These are phyloP conservation scores for Candida anglica DNA, from an alignment of 805 yeast genomes.

Conservation along the genomic window DNA sequence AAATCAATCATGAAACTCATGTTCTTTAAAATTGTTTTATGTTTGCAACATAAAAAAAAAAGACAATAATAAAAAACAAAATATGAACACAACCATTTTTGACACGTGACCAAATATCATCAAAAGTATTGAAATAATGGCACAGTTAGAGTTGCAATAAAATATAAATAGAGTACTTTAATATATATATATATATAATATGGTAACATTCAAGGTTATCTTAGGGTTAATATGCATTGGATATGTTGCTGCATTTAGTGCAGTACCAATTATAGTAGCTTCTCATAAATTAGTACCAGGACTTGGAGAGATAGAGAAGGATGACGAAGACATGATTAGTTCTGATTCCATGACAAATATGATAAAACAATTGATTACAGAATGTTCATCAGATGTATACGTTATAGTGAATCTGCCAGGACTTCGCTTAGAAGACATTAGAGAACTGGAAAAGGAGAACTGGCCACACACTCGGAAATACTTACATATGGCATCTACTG, in stretches of 20 bases:
- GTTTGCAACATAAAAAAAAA: neutral
- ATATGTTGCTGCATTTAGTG: slow-evolving; percentile 6
- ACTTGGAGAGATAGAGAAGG: slow-evolving; percentile 12
- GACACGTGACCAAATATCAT: too few relatives aligned
- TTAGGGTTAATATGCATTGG: too few relatives aligned
- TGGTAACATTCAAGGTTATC: too few relatives aligned
- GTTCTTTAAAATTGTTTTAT: neutral
- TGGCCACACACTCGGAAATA: slow-evolving; percentile 51
- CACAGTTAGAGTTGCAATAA: too few relatives aligned
- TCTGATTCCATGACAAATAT: slow-evolving; percentile 26
- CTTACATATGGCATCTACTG: slow-evolving; percentile 54
- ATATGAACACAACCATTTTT: neutral
- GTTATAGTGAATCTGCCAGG: slow-evolving; percentile 38
- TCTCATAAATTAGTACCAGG: slow-evolving; percentile 36
- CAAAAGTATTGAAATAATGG: too few relatives aligned
- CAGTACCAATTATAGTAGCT: slow-evolving; percentile 34
- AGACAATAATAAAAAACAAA: neutral
- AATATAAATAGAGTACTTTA: too few relatives aligned
- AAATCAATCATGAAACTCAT: neutral
- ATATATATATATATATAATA: too few relatives aligned
- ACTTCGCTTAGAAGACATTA: slow-evolving; percentile 24
- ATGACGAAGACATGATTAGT: slow-evolving; percentile 11
- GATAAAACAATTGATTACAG: slow-evolving; percentile 31
- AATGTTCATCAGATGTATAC: slow-evolving; percentile 37
- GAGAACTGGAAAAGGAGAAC: slow-evolving; percentile 22